Conservation (phyloP, 129 eudicot genomes). For the Flaveria robusta region DNA sequence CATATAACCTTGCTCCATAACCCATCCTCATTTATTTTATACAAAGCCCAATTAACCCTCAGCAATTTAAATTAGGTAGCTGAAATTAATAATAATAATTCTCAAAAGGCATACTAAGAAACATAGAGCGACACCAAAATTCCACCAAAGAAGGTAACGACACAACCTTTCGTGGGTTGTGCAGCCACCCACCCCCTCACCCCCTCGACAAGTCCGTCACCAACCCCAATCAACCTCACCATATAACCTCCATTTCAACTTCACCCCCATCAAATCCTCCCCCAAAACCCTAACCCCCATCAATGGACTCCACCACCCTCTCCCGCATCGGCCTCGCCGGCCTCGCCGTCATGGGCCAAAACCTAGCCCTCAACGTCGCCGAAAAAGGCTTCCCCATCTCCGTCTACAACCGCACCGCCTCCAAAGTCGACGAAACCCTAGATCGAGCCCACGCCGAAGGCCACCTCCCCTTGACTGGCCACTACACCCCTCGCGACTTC, state of each 20-base stretch:
- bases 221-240: constrained; percentile 10
- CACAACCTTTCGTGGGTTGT: constrained; percentile 53
- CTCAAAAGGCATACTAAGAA: constrained; percentile 9
- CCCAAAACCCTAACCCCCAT: neutral
- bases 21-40: too few relatives aligned
- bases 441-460: constrained; percentile 81
- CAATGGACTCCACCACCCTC: constrained; percentile 49
- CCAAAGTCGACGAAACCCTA: constrained; percentile 81
- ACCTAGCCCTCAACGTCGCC: constrained; percentile 88
- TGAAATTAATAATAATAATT: neutral
- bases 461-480: constrained; percentile 67
- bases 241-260: neutral
- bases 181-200: constrained; percentile 57
- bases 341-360: constrained; percentile 96
- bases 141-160: constrained; percentile 30
- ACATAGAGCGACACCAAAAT: neutral
- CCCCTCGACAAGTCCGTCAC: constrained; percentile 92
- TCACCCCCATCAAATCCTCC: neutral
- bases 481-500: constrained; percentile 75
- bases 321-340: constrained; percentile 93
- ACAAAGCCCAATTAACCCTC: too few relatives aligned
- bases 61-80: neutral
- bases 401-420: constrained; percentile 79
- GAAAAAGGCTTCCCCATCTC: constrained; percentile 91
- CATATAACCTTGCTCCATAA: too few relatives aligned